Conservation (phyloP, 140 eudicot species). For the Ambrosia hybrid region DNA sequence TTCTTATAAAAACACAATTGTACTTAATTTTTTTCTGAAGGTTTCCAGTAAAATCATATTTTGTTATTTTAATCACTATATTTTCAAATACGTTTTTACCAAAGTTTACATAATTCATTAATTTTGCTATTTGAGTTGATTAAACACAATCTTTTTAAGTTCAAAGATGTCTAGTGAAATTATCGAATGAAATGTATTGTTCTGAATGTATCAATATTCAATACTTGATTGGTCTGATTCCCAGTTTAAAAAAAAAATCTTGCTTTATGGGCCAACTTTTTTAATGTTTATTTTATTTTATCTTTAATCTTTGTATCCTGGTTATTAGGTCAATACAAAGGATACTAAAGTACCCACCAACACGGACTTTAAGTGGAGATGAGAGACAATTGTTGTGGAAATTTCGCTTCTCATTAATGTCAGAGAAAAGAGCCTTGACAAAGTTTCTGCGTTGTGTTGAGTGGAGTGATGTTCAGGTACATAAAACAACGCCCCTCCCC, state of each 20-base stretch:
- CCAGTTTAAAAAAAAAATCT: no score
- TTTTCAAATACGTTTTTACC: no score
- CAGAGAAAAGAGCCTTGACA: conserved; percentile 88
- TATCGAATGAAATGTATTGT: no score
- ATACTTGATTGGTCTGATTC: background rate
- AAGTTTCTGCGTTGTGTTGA: conserved; percentile 98
- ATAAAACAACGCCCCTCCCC: background rate
- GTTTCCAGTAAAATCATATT: no score
- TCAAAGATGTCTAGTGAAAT: no score
- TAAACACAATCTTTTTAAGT: no score
- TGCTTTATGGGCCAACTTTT: background rate
- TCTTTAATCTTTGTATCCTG: conserved; percentile 15
- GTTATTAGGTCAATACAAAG: conserved; percentile 78
- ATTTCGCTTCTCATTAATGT: conserved; percentile 94
- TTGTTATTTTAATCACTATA: no score
- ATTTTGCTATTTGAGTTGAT: no score
- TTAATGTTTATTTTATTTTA: background rate
- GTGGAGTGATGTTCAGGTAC: conserved; percentile 99
- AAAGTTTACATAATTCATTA: no score
- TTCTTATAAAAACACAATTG: no score
- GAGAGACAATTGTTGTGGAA: conserved; percentile 96
- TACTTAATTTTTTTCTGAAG: no score
- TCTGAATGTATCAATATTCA: no score
- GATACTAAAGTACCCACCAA: conserved; percentile 89
- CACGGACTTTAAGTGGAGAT: conserved; percentile 90